Conservation (phyloP, 805 yeast species). For the Kazachstania psychrophila region DNA sequence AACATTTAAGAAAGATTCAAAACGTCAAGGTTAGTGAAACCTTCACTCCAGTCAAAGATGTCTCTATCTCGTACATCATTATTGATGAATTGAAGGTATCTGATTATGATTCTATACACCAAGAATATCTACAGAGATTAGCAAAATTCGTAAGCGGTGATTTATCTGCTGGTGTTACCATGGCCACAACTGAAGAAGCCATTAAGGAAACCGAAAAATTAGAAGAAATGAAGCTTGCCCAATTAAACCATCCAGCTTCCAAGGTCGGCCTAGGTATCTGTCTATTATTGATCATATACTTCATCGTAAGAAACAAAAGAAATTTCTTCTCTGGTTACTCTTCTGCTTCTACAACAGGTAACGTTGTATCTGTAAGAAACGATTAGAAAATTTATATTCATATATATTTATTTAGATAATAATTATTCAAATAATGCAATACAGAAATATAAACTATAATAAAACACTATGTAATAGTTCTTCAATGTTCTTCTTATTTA, state of each 20-base stretch:
- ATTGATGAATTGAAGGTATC: slow-evolving; percentile 23
- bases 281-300: slow-evolving; percentile 9
- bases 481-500: slow-evolving; percentile 33
- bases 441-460: background rate
- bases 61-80: slow-evolving; percentile 33
- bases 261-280: slow-evolving; percentile 14
- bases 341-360: slow-evolving; percentile 7
- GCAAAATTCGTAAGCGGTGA: slow-evolving; percentile 25
- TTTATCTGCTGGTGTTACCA: slow-evolving; percentile 19
- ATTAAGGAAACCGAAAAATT: slow-evolving; percentile 13
- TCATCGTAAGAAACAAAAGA: slow-evolving; percentile 7
- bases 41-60: slow-evolving; percentile 33
- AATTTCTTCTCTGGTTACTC: background rate
- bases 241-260: slow-evolving; percentile 16
- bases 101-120: slow-evolving; percentile 13
- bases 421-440: too few species aligned
- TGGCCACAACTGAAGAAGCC: slow-evolving; percentile 7
- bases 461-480: slow-evolving; percentile 12
- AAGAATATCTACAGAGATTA: slow-evolving; percentile 18
- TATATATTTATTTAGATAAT: too few species aligned
- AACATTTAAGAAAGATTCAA: slow-evolving; percentile 48
- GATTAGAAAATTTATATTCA: too few species aligned
- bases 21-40: slow-evolving; percentile 36
- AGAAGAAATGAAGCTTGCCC: slow-evolving; percentile 12
- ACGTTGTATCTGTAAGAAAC: slow-evolving; percentile 23